Evolutionary conservation across 345 rosid species (phyloP), one percentile per base, ranked within the genome.

Genomic region (Salix viminalis): DNA sequence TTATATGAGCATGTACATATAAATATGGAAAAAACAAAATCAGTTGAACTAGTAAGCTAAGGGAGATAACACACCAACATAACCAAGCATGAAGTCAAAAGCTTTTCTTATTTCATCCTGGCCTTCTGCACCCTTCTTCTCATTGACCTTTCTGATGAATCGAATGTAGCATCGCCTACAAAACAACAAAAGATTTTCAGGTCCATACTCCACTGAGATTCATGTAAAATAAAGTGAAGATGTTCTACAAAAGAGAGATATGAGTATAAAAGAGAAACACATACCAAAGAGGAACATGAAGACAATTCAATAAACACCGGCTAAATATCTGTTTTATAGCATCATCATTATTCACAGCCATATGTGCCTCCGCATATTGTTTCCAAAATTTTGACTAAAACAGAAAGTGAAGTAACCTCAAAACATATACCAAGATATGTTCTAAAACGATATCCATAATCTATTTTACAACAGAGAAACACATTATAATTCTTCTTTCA

Each of bases 261-360:
- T n/a, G 15, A 60, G 8, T 23, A 13, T 30, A 48, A 70, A 76
- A 70, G 65, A 32, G 77, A 72, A 68, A 8, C 61, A 69, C 84
- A 28, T 91, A 92, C 97, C 99, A 95, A 64, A 95, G 96, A 81
- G 96, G 98, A 86, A 96, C 89, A 66, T 96, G 96, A 81, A 91
- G 96, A 79, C 98, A 96, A 64, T 83, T 96, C 85, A 96, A 83
- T 80, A 96, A 89, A 80, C 98, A 96, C 56, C 96, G 90, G 81
- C 98, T 91, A 88, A 96, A 96, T 79, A 96, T 90, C 81, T 89
- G 97, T 77, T 84, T 96, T n/a, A 90, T 89, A 73, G 98, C 97
- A 81, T 90, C 98, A 52, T 91, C 99, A 80, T 93, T 91, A 79
- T 87, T 91, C 32, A 78, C 90, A 74, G 89, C 87, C 97, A 96